A percentile compares a stretch with the other conserved stretches of the same genome.
Conservation (phyloP, 257 asterid genomes). For the Oldenlandia corymbosa region DNA sequence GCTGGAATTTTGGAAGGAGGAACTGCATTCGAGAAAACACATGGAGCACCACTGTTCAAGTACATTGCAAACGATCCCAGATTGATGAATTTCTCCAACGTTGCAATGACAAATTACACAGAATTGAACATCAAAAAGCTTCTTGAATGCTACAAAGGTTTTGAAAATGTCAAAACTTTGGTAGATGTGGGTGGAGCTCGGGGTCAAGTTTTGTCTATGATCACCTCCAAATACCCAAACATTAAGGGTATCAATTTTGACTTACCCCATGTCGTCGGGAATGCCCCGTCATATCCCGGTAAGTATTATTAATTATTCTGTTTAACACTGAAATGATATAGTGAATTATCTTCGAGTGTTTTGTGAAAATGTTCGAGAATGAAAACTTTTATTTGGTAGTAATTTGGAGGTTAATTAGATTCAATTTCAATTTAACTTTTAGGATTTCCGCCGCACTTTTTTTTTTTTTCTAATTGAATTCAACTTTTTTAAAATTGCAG, state of each 20-base stretch:
- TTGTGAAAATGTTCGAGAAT: too few species aligned
- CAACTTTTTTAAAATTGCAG: background rate
- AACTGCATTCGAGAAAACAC: constrained; percentile 19
- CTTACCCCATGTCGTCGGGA: constrained; percentile 25
- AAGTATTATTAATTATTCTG: too few species aligned
- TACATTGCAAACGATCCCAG: constrained; percentile 13
- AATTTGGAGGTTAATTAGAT: too few species aligned
- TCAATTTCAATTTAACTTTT: too few species aligned
- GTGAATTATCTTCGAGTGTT: too few species aligned
- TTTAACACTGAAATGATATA: too few species aligned
- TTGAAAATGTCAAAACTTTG: constrained; percentile 19
- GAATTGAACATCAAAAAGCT: constrained; percentile 12
- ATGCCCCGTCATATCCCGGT: constrained; percentile 32
- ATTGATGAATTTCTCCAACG: constrained; percentile 17
- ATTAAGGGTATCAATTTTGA: constrained; percentile 35
- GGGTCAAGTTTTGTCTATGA: constrained; percentile 26
- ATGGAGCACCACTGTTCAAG: constrained; percentile 21
- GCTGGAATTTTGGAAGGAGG: constrained; percentile 33
- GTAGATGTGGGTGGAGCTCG: constrained; percentile 44
- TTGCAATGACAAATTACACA: constrained; percentile 28
- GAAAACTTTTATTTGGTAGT: too few species aligned
- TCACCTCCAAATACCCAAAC: constrained; percentile 27
- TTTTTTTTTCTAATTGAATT: background rate
- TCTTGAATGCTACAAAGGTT: constrained; percentile 27
- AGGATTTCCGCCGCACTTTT: too few species aligned